A percentile compares a stretch with the other conserved stretches of the same genome.
Conservation (phyloP, 1,284 basidiomycete genomes). For the Rhodotorula sp. region DNA sequence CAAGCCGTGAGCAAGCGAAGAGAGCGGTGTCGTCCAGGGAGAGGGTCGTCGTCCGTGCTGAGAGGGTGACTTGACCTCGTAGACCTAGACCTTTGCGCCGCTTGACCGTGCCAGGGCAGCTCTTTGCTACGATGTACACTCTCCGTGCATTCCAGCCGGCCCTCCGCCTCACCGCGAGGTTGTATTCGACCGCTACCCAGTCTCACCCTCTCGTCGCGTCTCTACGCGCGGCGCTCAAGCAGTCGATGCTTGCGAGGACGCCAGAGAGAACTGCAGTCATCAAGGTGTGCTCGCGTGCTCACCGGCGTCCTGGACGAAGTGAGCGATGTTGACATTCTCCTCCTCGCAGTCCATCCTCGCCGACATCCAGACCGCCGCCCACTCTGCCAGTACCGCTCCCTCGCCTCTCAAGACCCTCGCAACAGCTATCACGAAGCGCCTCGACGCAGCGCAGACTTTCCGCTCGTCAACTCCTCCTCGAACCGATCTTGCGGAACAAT, state of each 20-base stretch:
- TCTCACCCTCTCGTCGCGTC: conserved; percentile 20
- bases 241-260: conserved; percentile 28
- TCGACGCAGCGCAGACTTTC: conserved; percentile 34
- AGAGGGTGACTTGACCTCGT: too few relatives aligned
- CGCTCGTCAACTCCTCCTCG: conserved; percentile 19
- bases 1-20: too few relatives aligned
- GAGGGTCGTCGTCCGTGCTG: too few relatives aligned
- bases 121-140: not conserved
- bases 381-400: conserved; percentile 20
- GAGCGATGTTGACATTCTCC: not conserved
- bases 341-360: conserved; percentile 24
- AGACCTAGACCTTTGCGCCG: not conserved
- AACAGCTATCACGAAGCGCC: conserved; percentile 20
- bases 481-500: conserved; percentile 29
- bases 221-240: conserved; percentile 29
- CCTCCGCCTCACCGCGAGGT: not conserved
- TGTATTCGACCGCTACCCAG: conserved; percentile 11
- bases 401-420: conserved; percentile 28
- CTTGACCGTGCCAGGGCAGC: not conserved
- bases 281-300: conserved; percentile 12
- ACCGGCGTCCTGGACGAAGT: not conserved
- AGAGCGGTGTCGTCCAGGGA: too few relatives aligned
- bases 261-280: conserved; percentile 18
- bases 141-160: not conserved
- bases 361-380: conserved; percentile 31